A percentile compares a stretch with the other conserved stretches of the same genome.
Conservation (phyloP, 2,329 filamentous ascomycete species). For the Penicillium sp. region DNA sequence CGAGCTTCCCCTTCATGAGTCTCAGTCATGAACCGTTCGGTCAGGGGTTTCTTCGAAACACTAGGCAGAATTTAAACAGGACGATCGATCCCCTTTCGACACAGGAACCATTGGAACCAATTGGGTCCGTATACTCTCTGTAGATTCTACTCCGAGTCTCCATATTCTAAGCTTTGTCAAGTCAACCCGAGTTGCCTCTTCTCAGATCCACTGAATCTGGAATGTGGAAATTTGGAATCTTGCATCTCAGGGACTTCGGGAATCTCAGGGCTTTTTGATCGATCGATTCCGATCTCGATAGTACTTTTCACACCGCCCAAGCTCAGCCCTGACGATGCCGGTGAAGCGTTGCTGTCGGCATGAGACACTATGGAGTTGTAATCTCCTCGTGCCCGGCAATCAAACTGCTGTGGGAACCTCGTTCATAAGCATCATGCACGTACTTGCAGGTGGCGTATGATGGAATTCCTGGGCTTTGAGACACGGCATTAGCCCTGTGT, state of each 20-base stretch:
- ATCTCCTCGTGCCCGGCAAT: not conserved
- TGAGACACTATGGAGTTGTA: not conserved
- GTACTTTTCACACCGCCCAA: constrained; percentile 5
- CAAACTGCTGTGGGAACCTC: not conserved
- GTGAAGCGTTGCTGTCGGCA: not conserved
- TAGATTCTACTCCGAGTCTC: not conserved
- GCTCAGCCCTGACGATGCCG: not conserved
- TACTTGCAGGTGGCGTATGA: not conserved
- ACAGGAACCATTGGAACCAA: not conserved
- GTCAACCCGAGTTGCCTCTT: not conserved
- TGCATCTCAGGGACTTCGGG: not conserved
- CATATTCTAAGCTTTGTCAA: not conserved
- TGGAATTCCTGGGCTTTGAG: not conserved
- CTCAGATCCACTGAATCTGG: constrained; percentile 7
- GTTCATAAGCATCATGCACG: not conserved
- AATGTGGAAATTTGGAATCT: too few species aligned
- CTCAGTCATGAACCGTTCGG: not conserved
- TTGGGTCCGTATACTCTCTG: not conserved
- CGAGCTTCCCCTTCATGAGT: not conserved
- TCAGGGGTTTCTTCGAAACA: not conserved
- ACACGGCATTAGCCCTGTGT: not conserved
- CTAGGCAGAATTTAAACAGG: not conserved
- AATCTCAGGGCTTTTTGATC: constrained; percentile 5
- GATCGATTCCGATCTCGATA: constrained; percentile 20
- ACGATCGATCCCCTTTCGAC: not conserved